Evolutionary conservation across 2,329 filamentous ascomycete genomes (phyloP), one percentile per base, ranked within the genome.

Genomic region (Aspergillus ustus): DNA sequence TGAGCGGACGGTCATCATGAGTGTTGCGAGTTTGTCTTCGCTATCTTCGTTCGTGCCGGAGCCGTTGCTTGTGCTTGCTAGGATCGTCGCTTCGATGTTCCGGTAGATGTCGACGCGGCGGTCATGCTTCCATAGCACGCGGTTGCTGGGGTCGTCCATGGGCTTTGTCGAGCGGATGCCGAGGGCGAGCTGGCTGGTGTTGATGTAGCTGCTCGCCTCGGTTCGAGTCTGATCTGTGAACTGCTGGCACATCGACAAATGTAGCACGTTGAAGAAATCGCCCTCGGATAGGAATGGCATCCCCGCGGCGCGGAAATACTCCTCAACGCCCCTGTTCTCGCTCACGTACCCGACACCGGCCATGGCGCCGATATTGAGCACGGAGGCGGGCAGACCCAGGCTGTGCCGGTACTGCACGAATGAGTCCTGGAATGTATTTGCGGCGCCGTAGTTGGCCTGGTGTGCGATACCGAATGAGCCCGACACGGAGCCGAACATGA

Each of bases 401-500:
- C 15, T 9, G 7, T 57, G 60, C 4, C 72, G 69, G 29, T 68
- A 64, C 29, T 60, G 59, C 2, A 65, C 67, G 8, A 74, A 56
- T 3, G 64, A 61, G 28, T 71, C 70, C 29, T 72, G 64, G 64
- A 67, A 77, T 0, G 70, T 66, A 50, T 70, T 70, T n/a, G 64
- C 73, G 7, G 74, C 70, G 2, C 70, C 68, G 53, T 78, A 77
- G 57, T 75, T 79, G 5, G 79, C 72, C 53, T 83, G 69, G 20
- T 76, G 34, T 74, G 3, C 72, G 57, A 52, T 80, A 78, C 4
- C 81, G 49, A 29, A 59, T 25, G 25, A 55, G 29, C 3, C 62
- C 54, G 20, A 78, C 1, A 80, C 43, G 6, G 75, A 77, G 0
- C 68, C 72, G 8, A 74, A 67, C n/a, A 73, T 61, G 54, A 77